Evolutionary conservation across 495 filamentous ascomycete species (phyloP).

Genomic region (Penicillium mononematosum): DNA sequence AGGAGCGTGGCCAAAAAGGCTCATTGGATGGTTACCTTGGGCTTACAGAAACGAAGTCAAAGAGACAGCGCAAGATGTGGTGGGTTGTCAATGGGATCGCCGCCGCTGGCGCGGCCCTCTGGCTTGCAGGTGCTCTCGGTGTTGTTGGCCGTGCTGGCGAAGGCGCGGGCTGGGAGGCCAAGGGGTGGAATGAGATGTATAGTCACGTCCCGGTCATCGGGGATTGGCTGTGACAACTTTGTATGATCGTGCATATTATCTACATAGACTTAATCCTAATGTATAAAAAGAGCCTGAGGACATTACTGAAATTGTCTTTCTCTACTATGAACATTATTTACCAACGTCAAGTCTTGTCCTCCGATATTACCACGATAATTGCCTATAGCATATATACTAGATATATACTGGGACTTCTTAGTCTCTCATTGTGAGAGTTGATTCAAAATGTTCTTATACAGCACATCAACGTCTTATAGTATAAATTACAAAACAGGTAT

Average conservation of each 20-base stretch:
- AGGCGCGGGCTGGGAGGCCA: slow-evolving; percentile 74
- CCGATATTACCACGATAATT: background rate
- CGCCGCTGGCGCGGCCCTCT: slow-evolving; percentile 57
- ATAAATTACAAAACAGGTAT: slow-evolving; percentile 2
- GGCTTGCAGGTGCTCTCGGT: slow-evolving; percentile 79
- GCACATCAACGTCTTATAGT: background rate
- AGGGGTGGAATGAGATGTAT: slow-evolving; percentile 72
- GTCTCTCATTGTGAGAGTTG: background rate
- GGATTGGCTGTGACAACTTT: slow-evolving; percentile 41
- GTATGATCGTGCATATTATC: slow-evolving; percentile 8
- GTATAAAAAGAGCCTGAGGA: slow-evolving; percentile 1
- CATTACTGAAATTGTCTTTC: background rate
- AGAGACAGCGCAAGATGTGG: slow-evolving; percentile 59
- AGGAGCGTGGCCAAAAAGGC: slow-evolving; percentile 33
- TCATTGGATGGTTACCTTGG: slow-evolving; percentile 40
- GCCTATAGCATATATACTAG: background rate
- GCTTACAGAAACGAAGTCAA: slow-evolving; percentile 38
- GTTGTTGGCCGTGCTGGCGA: slow-evolving; percentile 71
- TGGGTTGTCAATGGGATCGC: slow-evolving; percentile 65
- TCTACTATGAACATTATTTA: no score
- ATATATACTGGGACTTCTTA: background rate
- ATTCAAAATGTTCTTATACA: no score
- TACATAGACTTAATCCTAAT: slow-evolving; percentile 13
- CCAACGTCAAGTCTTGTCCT: no score
- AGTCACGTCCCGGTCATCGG: slow-evolving; percentile 53